These are phyloP conservation scores for Plasmodium falciparum DNA, from an alignment of 169 alveolate genomes.

Conservation along the genomic window DNA sequence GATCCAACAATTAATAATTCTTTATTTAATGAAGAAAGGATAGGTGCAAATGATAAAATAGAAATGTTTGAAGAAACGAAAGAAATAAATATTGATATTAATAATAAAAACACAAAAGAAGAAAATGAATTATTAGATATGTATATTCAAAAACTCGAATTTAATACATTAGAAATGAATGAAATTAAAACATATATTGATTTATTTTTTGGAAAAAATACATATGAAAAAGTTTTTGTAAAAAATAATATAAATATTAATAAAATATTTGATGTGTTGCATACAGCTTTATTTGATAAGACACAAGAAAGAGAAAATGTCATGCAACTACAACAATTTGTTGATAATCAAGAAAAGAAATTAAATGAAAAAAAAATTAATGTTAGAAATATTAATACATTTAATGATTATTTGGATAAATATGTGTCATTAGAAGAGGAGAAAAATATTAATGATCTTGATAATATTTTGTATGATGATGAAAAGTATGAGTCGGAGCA, in stretches of 20 bases:
- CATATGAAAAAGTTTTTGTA: constrained; percentile 37
- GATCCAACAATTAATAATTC: neutral
- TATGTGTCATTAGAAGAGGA: constrained; percentile 32
- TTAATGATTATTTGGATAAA: constrained; percentile 38
- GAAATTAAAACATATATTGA: constrained; percentile 49
- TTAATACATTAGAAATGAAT: constrained; percentile 26
- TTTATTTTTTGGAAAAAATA: constrained; percentile 63
- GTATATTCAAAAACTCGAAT: constrained; percentile 39
- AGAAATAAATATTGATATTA: constrained; percentile 45
- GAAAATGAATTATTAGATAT: constrained; percentile 58
- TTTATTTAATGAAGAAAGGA: neutral
- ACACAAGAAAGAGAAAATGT: constrained; percentile 56
- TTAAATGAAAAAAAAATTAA: constrained; percentile 38
- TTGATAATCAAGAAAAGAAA: constrained; percentile 34
- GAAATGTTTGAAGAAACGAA: constrained; percentile 2
- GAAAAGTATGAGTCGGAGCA: constrained; percentile 9
- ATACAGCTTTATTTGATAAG: constrained; percentile 43
- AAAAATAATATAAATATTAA: constrained; percentile 45
- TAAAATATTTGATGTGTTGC: constrained; percentile 24
- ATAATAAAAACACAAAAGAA: constrained; percentile 59
- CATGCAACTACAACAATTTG: constrained; percentile 56
- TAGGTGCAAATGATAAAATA: neutral
- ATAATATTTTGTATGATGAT: constrained; percentile 34
- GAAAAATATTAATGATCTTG: constrained; percentile 19
- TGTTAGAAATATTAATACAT: constrained; percentile 49